phyloP scores from a whole-genome alignment of 345 rosid species.

The Acer negundo region DNA sequence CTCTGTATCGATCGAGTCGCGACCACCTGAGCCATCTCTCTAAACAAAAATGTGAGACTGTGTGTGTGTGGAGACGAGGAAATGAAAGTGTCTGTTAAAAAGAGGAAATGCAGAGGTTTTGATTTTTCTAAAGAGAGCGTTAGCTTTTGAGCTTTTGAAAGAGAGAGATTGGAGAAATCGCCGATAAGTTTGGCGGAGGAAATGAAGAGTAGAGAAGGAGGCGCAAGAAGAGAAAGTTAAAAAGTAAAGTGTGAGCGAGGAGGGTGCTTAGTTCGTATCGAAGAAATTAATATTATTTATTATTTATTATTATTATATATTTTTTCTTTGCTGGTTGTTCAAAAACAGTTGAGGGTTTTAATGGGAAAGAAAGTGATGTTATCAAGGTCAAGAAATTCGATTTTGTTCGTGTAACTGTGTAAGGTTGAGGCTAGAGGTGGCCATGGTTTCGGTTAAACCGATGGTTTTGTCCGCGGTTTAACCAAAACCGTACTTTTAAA shows the following conservation, averaged over 20 bases:
- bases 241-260: not conserved
- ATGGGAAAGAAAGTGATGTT: not conserved
- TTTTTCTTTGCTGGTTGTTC: not conserved
- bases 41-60: not conserved
- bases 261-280: slow-evolving; percentile 65
- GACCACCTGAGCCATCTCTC: slow-evolving; percentile 75
- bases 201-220: slow-evolving; percentile 13
- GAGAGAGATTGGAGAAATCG: slow-evolving; percentile 47
- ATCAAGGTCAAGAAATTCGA: not conserved
- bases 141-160: not conserved
- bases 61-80: slow-evolving; percentile 7
- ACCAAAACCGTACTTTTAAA: no score
- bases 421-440: no score
- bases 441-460: no score
- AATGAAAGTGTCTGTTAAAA: not conserved
- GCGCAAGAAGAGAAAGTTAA: not conserved
- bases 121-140: not conserved
- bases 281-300: slow-evolving; percentile 12
- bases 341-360: not conserved
- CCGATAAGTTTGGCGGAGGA: slow-evolving; percentile 54
- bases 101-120: slow-evolving; percentile 2
- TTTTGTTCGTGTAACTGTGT: not conserved
- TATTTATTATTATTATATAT: not conserved
- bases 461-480: no score
- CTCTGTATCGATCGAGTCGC: slow-evolving; percentile 67